phyloP scores from a whole-genome alignment of 2,329 filamentous ascomycete species.

The Emmonsia crescens region DNA sequence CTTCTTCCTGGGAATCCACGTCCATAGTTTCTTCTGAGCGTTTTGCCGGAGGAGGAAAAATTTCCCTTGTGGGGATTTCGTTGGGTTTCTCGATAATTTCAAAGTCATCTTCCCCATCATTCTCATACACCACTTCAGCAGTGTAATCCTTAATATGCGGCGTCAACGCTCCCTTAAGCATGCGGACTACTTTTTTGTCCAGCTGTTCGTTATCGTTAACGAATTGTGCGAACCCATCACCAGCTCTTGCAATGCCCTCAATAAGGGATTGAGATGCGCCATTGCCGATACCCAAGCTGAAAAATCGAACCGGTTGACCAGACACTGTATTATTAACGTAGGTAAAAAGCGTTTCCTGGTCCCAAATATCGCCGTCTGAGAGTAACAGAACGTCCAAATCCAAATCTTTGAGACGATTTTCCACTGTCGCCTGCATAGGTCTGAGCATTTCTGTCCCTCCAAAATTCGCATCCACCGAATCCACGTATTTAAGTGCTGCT shows the following conservation, averaged over 20 bases:
- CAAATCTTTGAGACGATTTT: constrained; percentile 36
- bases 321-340: constrained; percentile 37
- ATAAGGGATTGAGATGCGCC: constrained; percentile 47
- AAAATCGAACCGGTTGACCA: constrained; percentile 42
- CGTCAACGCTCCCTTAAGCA: constrained; percentile 60
- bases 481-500: constrained; percentile 34
- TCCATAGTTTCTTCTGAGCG: constrained; percentile 8
- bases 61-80: constrained; percentile 2
- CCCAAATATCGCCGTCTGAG: constrained; percentile 47
- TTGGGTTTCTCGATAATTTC: constrained; percentile 50
- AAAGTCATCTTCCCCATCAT: constrained; percentile 37
- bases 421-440: constrained; percentile 39
- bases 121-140: constrained; percentile 51
- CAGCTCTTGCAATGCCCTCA: constrained; percentile 48
- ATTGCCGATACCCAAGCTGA: constrained; percentile 44
- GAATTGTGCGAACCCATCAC: constrained; percentile 51
- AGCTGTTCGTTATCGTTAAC: constrained; percentile 55
- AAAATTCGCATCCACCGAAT: constrained; percentile 35
- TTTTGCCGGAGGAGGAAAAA: not conserved
- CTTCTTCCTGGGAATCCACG: constrained; percentile 10
- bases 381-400: constrained; percentile 45
- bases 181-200: constrained; percentile 58
- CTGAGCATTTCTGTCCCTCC: constrained; percentile 45
- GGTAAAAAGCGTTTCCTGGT: constrained; percentile 38
- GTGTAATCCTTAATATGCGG: constrained; percentile 56